phyloP scores from a whole-genome alignment of 2,329 filamentous ascomycete genomes.

The Metarhizium humberi region DNA sequence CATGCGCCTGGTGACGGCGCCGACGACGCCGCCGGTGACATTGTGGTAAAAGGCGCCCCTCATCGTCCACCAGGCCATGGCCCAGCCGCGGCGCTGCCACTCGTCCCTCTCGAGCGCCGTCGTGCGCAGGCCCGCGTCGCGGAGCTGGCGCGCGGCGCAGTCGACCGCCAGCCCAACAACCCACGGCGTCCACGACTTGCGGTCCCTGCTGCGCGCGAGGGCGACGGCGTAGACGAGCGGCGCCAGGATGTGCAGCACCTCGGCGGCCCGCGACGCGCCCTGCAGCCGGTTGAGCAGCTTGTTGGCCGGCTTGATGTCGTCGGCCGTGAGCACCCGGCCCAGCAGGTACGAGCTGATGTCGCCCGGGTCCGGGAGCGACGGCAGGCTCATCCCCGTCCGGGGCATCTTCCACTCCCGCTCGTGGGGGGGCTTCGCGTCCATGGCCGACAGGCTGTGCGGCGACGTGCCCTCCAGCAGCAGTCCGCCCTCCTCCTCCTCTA shows the following conservation, averaged over 20 bases:
- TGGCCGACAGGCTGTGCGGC: constrained; percentile 17
- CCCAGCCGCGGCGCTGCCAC: constrained; percentile 79
- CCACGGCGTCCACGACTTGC: constrained; percentile 87
- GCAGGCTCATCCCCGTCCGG: constrained; percentile 79
- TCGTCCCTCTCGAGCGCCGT: constrained; percentile 87
- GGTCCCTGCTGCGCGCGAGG: constrained; percentile 62
- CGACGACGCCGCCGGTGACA: constrained; percentile 67
- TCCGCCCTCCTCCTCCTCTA: constrained; percentile 30
- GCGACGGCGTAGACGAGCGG: constrained; percentile 81
- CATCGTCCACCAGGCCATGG: constrained; percentile 92
- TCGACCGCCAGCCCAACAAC: constrained; percentile 77
- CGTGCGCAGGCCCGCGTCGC: constrained; percentile 65
- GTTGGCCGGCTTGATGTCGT: constrained; percentile 90
- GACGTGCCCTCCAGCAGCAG: constrained; percentile 29
- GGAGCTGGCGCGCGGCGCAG: constrained; percentile 77
- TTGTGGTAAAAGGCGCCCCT: constrained; percentile 95
- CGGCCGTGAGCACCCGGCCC: constrained; percentile 82
- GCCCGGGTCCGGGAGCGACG: constrained; percentile 67
- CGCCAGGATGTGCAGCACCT: constrained; percentile 84
- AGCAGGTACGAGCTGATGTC: constrained; percentile 85
- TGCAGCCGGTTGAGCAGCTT: constrained; percentile 76
- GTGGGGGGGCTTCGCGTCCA: constrained; percentile 23
- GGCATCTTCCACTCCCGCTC: constrained; percentile 79
- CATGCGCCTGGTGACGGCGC: constrained; percentile 64
- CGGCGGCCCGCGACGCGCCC: constrained; percentile 65